A percentile compares a stretch with the other conserved stretches of the same genome.
Evolutionary conservation across 2,329 filamentous ascomycete species (phyloP).

Genomic region (Talaromyces piceae): DNA sequence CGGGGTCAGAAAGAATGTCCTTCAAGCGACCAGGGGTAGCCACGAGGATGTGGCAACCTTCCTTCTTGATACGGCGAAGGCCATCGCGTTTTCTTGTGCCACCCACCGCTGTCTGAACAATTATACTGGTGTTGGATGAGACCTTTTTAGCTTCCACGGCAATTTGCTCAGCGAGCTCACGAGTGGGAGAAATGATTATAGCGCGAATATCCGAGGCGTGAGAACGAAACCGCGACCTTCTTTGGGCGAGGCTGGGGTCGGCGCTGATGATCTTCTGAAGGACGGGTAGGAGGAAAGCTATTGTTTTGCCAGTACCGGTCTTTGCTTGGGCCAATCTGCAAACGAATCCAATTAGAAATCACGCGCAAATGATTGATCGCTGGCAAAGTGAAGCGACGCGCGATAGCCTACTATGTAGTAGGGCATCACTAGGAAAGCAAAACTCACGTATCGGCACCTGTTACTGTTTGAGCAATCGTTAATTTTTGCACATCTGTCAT

Average conservation of each 20-base stretch:
- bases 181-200: constrained; percentile 55
- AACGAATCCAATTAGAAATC: constrained; percentile 4
- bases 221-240: constrained; percentile 8
- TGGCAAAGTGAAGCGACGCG: too few relatives aligned
- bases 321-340: constrained; percentile 81
- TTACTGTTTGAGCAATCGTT: constrained; percentile 73
- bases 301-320: constrained; percentile 93
- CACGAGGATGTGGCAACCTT: constrained; percentile 83
- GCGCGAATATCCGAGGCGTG: constrained; percentile 48
- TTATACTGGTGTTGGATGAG: constrained; percentile 56
- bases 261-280: constrained; percentile 66
- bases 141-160: constrained; percentile 66
- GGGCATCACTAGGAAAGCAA: not conserved
- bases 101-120: constrained; percentile 75
- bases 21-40: constrained; percentile 83
- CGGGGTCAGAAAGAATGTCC: constrained; percentile 66
- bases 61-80: constrained; percentile 57
- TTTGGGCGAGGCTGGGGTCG: constrained; percentile 41
- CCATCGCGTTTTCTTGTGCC: constrained; percentile 71
- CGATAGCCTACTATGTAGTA: too few relatives aligned
- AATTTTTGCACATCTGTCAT: constrained; percentile 92
- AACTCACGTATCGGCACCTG: constrained; percentile 73
- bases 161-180: constrained; percentile 59
- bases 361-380: constrained; percentile 11
- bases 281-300: constrained; percentile 83